Percentiles rank a stretch among this genome's conserved stretches.
These are phyloP conservation scores for Tulasnella sp. DNA, from an alignment of 768 basidiomycete genomes.

Conservation along the genomic window DNA sequence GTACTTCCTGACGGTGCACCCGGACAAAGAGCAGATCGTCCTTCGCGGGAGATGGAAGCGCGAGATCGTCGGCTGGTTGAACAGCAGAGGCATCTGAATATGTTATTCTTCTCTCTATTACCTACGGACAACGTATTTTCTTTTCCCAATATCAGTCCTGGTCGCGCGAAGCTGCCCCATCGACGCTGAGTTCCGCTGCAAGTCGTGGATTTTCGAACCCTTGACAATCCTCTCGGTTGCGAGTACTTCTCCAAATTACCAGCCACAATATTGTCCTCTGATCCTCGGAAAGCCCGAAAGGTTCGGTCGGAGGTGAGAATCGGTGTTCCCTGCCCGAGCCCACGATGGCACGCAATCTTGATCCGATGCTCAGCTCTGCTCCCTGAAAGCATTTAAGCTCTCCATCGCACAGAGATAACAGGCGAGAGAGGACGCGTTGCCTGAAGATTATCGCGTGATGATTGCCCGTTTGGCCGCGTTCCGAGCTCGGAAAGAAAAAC, in stretches of 20 bases:
- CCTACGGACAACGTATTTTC: neutral
- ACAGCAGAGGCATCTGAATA: neutral
- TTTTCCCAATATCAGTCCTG: neutral
- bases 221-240: no score
- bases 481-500: no score
- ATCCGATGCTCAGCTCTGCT: no score
- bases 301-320: neutral
- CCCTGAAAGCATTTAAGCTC: neutral
- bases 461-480: neutral
- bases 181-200: no score
- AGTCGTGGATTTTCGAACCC: no score
- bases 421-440: neutral
- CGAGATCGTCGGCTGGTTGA: neutral
- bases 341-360: no score
- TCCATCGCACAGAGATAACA: neutral
- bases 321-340: no score
- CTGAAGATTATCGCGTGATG: neutral
- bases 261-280: neutral
- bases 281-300: neutral
- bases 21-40: neutral
- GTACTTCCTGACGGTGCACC: neutral
- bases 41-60: neutral
- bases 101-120: neutral
- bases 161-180: no score
- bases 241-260: no score